Evolutionary conservation across 2,329 filamentous ascomycete species (phyloP).

Genomic region (Neoscytalidium dimidiatum): DNA sequence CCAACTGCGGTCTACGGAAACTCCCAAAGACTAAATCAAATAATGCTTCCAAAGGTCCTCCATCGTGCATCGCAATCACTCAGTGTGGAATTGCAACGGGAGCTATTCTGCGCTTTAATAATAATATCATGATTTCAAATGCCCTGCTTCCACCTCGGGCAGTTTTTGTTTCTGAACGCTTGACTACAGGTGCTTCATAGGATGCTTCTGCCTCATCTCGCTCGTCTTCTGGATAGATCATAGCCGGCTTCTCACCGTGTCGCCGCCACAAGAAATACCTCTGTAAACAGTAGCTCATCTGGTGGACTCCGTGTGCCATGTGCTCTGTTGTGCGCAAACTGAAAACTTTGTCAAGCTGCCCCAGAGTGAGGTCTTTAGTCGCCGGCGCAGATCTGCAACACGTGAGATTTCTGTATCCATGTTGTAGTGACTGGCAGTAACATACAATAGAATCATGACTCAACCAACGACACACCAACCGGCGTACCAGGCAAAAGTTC

Average conservation of each 20-base stretch:
- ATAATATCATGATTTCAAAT: no score
- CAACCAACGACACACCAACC: slow-evolving; percentile 56
- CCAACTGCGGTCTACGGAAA: no score
- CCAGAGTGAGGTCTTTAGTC: slow-evolving; percentile 41
- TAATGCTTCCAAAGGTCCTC: no score
- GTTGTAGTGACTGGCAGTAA: no score
- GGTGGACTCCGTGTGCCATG: background rate
- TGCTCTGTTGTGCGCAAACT: slow-evolving; percentile 45
- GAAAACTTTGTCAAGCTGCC: slow-evolving; percentile 54
- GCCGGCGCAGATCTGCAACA: slow-evolving; percentile 47
- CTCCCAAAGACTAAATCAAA: no score
- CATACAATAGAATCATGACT: slow-evolving; percentile 39
- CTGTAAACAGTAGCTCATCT: background rate
- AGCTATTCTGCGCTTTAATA: no score
- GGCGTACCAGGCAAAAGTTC: slow-evolving; percentile 59
- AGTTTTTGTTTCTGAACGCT: no score
- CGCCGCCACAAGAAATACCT: background rate
- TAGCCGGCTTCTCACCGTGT: background rate
- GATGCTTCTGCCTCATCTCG: background rate
- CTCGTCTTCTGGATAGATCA: background rate
- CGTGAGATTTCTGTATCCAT: background rate
- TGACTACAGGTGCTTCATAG: no score
- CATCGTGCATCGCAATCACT: no score
- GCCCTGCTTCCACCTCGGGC: no score
- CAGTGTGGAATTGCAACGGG: no score